Conservation (phyloP, 768 basidiomycete genomes). For the Krasilnikovozyma curviuscula region DNA sequence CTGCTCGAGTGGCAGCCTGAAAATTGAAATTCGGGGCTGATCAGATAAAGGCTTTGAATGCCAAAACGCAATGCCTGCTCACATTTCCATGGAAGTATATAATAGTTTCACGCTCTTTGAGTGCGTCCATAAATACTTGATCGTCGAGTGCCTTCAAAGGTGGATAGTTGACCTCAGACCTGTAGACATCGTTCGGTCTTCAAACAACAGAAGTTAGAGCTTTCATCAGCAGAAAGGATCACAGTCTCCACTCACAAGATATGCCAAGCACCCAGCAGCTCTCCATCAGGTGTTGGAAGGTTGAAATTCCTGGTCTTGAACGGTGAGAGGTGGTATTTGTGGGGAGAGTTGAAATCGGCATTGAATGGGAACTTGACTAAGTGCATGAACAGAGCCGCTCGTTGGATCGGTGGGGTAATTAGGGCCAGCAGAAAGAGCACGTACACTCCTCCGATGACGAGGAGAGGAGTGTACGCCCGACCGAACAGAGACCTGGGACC, state of each 20-base stretch:
- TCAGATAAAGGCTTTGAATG: neutral
- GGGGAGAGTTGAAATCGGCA: conserved; percentile 47
- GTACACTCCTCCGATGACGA: conserved; percentile 38
- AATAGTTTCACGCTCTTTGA: conserved; percentile 48
- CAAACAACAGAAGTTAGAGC: no score
- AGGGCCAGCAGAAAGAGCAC: conserved; percentile 36
- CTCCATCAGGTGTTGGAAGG: conserved; percentile 55
- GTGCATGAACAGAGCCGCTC: conserved; percentile 52
- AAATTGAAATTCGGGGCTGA: neutral
- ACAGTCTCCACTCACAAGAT: conserved; percentile 1
- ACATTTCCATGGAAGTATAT: conserved; percentile 81
- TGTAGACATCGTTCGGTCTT: conserved; percentile 3
- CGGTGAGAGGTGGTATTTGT: conserved; percentile 56
- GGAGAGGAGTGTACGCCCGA: conserved; percentile 24
- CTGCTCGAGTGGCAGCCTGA: conserved; percentile 51
- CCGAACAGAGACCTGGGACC: conserved; percentile 16
- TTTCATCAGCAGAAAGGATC: no score
- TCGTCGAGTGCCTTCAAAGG: conserved; percentile 18
- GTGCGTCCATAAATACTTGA: conserved; percentile 35
- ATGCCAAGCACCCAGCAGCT: conserved; percentile 39
- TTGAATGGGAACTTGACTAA: conserved; percentile 42
- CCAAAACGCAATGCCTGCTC: neutral
- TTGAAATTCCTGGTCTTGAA: conserved; percentile 35
- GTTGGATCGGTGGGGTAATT: conserved; percentile 45
- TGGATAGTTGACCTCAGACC: neutral